phyloP scores from a whole-genome alignment of 2,329 filamentous ascomycete genomes.

The Mycogone perniciosa region DNA sequence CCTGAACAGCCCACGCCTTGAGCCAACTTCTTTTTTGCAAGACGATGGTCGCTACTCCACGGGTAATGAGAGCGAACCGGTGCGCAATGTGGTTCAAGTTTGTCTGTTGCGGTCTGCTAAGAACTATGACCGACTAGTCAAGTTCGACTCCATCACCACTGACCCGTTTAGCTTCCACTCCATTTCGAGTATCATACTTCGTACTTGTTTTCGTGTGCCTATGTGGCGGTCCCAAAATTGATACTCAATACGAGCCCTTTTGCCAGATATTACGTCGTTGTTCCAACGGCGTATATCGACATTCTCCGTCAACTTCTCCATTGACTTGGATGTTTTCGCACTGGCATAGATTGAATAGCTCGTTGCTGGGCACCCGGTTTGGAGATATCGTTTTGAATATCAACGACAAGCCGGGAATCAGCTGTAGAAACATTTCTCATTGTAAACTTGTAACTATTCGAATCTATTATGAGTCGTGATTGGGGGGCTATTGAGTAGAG shows the following conservation, averaged over 20 bases:
- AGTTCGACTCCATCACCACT: too few species aligned
- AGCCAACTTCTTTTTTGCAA: neutral
- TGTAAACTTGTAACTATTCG: too few species aligned
- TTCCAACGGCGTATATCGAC: conserved; percentile 37
- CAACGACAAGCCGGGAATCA: conserved; percentile 50
- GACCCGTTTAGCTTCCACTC: too few species aligned
- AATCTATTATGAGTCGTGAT: too few species aligned
- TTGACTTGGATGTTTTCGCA: conserved; percentile 50
- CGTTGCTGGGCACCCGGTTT: conserved; percentile 52
- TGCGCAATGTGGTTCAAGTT: too few species aligned
- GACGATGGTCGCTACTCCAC: too few species aligned
- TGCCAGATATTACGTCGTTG: conserved; percentile 31
- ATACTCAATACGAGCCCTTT: conserved; percentile 12
- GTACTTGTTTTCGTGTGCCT: too few species aligned
- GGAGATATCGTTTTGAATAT: conserved; percentile 50
- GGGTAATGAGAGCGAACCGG: too few species aligned
- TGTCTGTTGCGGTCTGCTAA: too few species aligned
- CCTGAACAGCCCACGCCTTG: neutral
- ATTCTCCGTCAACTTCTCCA: conserved; percentile 38
- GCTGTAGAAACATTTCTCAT: conserved; percentile 47
- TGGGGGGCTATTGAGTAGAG: too few species aligned
- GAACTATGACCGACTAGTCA: too few species aligned
- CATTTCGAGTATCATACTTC: too few species aligned
- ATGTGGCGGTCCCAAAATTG: neutral
- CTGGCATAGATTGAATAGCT: conserved; percentile 48